Evolutionary conservation across 2,329 filamentous ascomycete species (phyloP), one percentile per base, ranked within the genome.

Genomic region (Fusarium anguioides): DNA sequence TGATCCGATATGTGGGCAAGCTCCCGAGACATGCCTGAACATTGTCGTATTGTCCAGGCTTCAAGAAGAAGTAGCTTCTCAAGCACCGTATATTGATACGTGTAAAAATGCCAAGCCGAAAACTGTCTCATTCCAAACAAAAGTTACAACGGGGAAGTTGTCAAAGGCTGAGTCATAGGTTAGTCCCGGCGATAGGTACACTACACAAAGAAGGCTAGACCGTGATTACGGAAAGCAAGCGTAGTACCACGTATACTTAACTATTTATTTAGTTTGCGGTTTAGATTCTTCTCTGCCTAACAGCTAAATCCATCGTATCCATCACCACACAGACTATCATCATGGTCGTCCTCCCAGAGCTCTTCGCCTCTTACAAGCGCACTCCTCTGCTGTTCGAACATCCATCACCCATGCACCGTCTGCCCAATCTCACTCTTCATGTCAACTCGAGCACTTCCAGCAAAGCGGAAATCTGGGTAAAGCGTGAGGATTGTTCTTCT

Each of bases 321-420:
- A n/a, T n/a, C 12, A 11, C 2, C 12, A 20, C 14, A 1, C 6
- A n/a, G 5, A 9, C n/a, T 4, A 20, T 12, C 10, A 9, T 2
- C 21, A 53, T 53, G 33, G 23, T 39, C 17, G 17, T 3, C n/a
- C 33, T 49, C 6, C 46, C 46, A 14, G 21, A 36, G 2, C 46
- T 23, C 2, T 27, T 49, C 10, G 46, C 21, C 23, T 26, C 31
- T 3, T 26, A 21, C 46, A 15, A 26, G 31, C 46, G 46, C 9
- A 39, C 15, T 27, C 14, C 5, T 17, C 33, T 49, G 5, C 33
- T 49, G 12, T 49, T 49, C 15, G 4, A 15, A 17, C 23, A 39
- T 8, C 23, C 23, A 27, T 37, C 46, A 0, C n/a, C 31, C 5
- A 11, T 49, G 15, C 21, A 49, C 8, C 23, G n/a, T 21, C 46